phyloP scores from a whole-genome alignment of 345 rosid species.

The Melastoma malabathricum region DNA sequence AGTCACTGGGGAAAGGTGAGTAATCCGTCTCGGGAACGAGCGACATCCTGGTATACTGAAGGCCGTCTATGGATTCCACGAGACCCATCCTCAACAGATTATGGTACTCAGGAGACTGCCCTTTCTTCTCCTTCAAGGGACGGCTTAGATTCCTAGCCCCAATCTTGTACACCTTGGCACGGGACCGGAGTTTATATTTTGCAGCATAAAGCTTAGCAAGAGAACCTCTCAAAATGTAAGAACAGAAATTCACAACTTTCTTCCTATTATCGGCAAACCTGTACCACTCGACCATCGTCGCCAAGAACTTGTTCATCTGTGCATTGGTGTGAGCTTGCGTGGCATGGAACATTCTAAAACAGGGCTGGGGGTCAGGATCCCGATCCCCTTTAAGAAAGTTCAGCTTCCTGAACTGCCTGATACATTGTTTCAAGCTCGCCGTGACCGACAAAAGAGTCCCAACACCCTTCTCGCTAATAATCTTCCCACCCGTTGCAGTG shows the following conservation, averaged over 20 bases:
- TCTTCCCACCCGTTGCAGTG: constrained; percentile 95
- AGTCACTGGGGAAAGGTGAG: constrained; percentile 69
- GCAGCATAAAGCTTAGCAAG: constrained; percentile 96
- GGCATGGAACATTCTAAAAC: constrained; percentile 96
- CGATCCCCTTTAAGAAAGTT: constrained; percentile 79
- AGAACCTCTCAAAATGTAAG: constrained; percentile 77
- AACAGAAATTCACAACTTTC: constrained; percentile 81
- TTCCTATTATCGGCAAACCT: constrained; percentile 80
- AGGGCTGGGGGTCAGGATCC: constrained; percentile 94
- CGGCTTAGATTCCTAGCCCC: constrained; percentile 58
- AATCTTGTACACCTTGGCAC: constrained; percentile 82
- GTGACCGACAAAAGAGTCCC: constrained; percentile 93
- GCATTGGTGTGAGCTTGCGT: constrained; percentile 91
- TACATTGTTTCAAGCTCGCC: constrained; percentile 88
- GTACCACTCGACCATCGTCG: constrained; percentile 86
- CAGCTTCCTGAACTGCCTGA: constrained; percentile 82
- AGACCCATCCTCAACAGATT: constrained; percentile 87
- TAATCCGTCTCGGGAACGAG: constrained; percentile 88
- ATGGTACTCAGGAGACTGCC: constrained; percentile 73
- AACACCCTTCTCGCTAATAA: constrained; percentile 92
- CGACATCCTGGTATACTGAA: constrained; percentile 87
- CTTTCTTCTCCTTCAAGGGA: constrained; percentile 86
- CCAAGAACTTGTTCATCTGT: constrained; percentile 87
- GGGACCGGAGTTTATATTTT: constrained; percentile 81
- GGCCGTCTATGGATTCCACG: constrained; percentile 80